These are phyloP conservation scores for Trichoderma gamsii DNA, from an alignment of 495 filamentous ascomycete genomes.

Conservation along the genomic window DNA sequence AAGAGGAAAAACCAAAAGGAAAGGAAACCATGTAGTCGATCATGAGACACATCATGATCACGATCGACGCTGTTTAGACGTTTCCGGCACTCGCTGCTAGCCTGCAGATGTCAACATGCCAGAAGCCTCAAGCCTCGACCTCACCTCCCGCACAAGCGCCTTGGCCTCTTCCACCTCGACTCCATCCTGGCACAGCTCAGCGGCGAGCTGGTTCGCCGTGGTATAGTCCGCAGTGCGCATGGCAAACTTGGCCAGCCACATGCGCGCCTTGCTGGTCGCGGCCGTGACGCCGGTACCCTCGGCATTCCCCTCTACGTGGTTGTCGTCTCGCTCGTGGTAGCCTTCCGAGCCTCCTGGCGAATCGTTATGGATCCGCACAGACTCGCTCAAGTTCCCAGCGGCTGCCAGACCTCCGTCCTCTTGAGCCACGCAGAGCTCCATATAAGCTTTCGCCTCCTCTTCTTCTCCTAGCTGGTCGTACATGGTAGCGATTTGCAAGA, in stretches of 20 bases:
- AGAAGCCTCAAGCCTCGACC: slow-evolving; percentile 65
- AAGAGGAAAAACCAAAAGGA: neutral
- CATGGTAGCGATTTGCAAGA: slow-evolving; percentile 83
- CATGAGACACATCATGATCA: neutral
- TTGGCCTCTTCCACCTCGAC: slow-evolving; percentile 98
- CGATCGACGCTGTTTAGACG: slow-evolving; percentile 14
- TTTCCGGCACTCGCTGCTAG: neutral
- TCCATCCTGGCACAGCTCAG: slow-evolving; percentile 91
- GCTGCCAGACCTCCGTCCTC: slow-evolving; percentile 56
- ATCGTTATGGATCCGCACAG: slow-evolving; percentile 39
- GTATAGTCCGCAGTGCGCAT: slow-evolving; percentile 66
- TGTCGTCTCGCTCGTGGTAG: slow-evolving; percentile 35
- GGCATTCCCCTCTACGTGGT: slow-evolving; percentile 28
- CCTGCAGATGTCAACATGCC: slow-evolving; percentile 24
- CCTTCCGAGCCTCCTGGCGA: slow-evolving; percentile 49
- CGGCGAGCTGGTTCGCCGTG: slow-evolving; percentile 73
- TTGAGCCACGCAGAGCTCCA: slow-evolving; percentile 90
- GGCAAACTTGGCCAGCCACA: slow-evolving; percentile 87
- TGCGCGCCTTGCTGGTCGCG: slow-evolving; percentile 81
- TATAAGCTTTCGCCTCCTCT: slow-evolving; percentile 79
- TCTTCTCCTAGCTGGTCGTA: slow-evolving; percentile 72
- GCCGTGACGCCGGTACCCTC: slow-evolving; percentile 72
- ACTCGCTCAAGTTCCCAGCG: slow-evolving; percentile 42
- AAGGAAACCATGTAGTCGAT: neutral
- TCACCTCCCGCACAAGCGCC: slow-evolving; percentile 82